Percentiles rank a stretch among this genome's conserved stretches.
These are phyloP conservation scores for Citrus cavaleriei DNA, from an alignment of 345 rosid species.

Conservation along the genomic window DNA sequence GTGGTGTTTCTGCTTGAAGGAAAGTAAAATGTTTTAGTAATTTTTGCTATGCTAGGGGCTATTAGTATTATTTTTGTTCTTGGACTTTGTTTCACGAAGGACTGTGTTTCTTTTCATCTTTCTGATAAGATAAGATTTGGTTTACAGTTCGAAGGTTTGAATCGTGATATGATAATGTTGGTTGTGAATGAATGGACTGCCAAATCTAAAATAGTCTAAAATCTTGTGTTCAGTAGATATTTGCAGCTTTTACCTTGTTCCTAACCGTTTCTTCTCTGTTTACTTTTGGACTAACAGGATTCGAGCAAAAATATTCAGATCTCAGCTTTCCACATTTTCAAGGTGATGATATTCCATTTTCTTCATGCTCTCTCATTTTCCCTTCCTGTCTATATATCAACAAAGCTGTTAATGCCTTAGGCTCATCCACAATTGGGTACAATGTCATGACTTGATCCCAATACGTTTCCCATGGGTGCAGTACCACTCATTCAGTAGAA, in stretches of 20 bases:
- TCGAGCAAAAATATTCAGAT: slow-evolving; percentile 92
- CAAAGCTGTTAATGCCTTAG: neutral
- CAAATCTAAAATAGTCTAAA: neutral
- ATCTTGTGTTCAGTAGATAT: no score
- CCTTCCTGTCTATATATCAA: neutral
- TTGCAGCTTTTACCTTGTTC: neutral
- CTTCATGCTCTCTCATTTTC: neutral
- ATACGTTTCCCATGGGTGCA: neutral
- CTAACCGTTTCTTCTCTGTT: neutral
- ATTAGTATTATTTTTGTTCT: neutral
- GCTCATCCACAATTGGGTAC: neutral
- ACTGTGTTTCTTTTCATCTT: neutral
- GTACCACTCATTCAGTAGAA: neutral
- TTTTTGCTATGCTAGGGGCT: neutral
- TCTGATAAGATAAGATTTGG: neutral
- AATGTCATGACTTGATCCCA: neutral
- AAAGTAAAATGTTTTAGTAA: neutral
- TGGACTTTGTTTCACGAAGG: neutral
- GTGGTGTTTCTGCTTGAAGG: neutral
- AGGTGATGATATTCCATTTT: slow-evolving; percentile 38
- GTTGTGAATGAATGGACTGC: neutral
- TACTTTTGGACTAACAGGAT: slow-evolving; percentile 47
- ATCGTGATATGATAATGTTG: neutral
- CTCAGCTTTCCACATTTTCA: slow-evolving; percentile 92
- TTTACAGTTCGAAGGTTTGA: neutral